These are phyloP conservation scores for Macrolepiota fuliginosa DNA, from an alignment of 768 basidiomycete species.

Conservation along the genomic window DNA sequence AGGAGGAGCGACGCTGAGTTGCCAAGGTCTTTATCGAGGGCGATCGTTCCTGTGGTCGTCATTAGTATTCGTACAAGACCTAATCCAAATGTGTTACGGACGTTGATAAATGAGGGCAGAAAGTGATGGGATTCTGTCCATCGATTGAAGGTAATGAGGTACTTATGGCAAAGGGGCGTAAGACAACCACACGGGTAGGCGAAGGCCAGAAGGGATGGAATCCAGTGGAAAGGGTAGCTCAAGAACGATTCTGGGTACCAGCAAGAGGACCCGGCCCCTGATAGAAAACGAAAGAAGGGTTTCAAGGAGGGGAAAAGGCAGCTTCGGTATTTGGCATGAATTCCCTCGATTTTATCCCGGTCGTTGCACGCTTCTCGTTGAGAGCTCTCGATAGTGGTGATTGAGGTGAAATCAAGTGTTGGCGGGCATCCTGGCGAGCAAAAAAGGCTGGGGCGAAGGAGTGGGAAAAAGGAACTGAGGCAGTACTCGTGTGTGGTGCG, in stretches of 20 bases:
- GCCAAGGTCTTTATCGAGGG: background rate
- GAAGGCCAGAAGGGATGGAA: too few relatives aligned
- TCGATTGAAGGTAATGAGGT: too few relatives aligned
- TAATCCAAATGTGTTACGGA: background rate
- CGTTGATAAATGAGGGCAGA: background rate
- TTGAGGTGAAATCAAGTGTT: background rate
- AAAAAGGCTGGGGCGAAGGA: background rate
- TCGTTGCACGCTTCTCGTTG: background rate
- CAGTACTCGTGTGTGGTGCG: background rate
- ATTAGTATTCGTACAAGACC: background rate
- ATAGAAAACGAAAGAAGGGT: background rate
- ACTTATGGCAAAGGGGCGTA: too few relatives aligned
- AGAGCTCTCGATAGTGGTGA: background rate
- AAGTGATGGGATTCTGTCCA: too few relatives aligned
- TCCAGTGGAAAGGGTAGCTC: too few relatives aligned
- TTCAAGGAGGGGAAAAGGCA: background rate
- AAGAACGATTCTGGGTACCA: too few relatives aligned
- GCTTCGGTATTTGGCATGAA: background rate
- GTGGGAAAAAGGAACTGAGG: background rate
- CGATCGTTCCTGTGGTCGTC: background rate
- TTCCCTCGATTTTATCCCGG: background rate
- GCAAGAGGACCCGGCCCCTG: background rate
- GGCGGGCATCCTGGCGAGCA: background rate
- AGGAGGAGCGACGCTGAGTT: constrained; percentile 26
- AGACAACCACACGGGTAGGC: too few relatives aligned